Evolutionary conservation across 2,329 filamentous ascomycete species (phyloP).

Genomic region (Aspergillus novofumigatus): DNA sequence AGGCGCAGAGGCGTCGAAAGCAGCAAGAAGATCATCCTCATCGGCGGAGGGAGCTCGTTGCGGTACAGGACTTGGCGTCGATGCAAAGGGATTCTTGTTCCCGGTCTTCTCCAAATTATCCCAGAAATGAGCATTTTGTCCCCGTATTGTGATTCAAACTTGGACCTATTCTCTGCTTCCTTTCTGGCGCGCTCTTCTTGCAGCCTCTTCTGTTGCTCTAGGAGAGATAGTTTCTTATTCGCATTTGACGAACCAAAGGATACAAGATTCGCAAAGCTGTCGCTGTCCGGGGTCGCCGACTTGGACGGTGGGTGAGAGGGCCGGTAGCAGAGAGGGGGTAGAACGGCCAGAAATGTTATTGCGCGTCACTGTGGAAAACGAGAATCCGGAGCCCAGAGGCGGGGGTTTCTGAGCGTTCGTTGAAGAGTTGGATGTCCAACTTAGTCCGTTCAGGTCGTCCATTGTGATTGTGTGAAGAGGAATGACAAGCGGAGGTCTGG

Average conservation of each 20-base stretch:
- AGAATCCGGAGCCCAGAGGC: conserved; percentile 32
- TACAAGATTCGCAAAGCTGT: conserved; percentile 59
- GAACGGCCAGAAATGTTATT: conserved; percentile 41
- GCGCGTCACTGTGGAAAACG: conserved; percentile 34
- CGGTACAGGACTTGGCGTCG: conserved; percentile 37
- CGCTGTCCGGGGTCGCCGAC: conserved; percentile 39
- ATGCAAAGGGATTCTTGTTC: conserved; percentile 41
- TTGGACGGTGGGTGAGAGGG: conserved; percentile 36
- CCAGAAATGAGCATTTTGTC: conserved; percentile 64
- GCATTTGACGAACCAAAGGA: conserved; percentile 51
- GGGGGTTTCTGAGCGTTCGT: conserved; percentile 33
- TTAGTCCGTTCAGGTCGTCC: conserved; percentile 47
- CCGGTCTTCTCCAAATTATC: conserved; percentile 62
- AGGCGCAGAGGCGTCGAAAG: conserved; percentile 56
- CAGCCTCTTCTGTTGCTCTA: conserved; percentile 64
- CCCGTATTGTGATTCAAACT: conserved; percentile 76
- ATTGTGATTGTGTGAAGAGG: conserved; percentile 26
- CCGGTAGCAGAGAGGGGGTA: conserved; percentile 35
- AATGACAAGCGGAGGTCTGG: conserved; percentile 16
- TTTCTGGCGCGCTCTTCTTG: conserved; percentile 72
- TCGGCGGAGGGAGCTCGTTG: conserved; percentile 47
- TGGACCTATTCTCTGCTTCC: conserved; percentile 67
- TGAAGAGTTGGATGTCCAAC: conserved; percentile 37
- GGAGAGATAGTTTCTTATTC: conserved; percentile 65
- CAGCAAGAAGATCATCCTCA: conserved; percentile 58